Base-by-base conservation (phyloP, 805 yeast genomes). In the Citeromyces nyonsensis region DNA sequence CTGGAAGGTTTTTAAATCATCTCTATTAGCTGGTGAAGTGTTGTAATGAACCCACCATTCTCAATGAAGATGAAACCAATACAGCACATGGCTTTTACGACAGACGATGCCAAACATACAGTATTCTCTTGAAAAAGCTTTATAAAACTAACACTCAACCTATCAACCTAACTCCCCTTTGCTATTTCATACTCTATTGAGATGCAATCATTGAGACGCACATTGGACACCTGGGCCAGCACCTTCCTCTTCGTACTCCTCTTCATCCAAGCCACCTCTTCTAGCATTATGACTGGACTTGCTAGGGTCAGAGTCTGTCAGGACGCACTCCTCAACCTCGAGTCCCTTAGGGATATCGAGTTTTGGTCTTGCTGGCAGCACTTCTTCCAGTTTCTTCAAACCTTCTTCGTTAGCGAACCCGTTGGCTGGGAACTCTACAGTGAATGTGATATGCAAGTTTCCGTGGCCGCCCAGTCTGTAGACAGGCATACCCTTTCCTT, bases 401-500 rank as follows among this genome's bases (percentile, higher is more conserved):
- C 77, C 67, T 33, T 74, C 84, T 54, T 81, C 95, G 38, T 67
- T 48, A 31, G 94, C 67, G 52, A 82, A 84, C 49, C 76, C 67
- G 34, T 65, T 57, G 33, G 53, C 51, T 42, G 99, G 99, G 83
- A 91, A 91, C 52, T 80, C 84, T 48, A 91, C 69, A 42, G 73
- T 74, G 60, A 91, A 91, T 52, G 81, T 77, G 44, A 91, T 61
- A 47, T 82, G 73, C 61, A 91, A 67, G 61, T 84, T 73, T 58
- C 99, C 99, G 48, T 55, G 66, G 40, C 85, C 83, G 54, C 94
- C 94, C 52, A 70, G 77, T 59, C 91, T 75, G 59, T 67, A 77
- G 42, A 88, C 63, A 43, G 98, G 99, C 98, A 91, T 91, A 74
- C 99, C 99, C 59, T 88, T 86, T 47, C 76, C 83, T 44, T 79